A percentile compares a stretch with the other conserved stretches of the same genome.
phyloP scores from a whole-genome alignment of 495 filamentous ascomycete genomes.

The Penicillium macrosclerotiorum region DNA sequence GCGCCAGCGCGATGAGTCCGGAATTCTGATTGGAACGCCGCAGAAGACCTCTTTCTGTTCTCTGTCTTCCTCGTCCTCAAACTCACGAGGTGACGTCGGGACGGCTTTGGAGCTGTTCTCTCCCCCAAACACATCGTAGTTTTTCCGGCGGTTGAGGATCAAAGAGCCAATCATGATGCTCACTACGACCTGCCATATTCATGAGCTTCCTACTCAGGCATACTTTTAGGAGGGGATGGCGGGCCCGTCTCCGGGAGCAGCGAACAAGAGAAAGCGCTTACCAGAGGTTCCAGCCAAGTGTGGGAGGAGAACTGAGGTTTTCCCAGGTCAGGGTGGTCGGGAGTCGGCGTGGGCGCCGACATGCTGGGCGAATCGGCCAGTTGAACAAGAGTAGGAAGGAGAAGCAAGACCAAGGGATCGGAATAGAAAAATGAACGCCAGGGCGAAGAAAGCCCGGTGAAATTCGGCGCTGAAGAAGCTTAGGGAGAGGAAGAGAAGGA shows the following conservation, averaged over 20 bases:
- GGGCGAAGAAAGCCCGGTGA: no score
- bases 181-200: slow-evolving; percentile 49
- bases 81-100: no score
- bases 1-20: slow-evolving; percentile 57
- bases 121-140: slow-evolving; percentile 44
- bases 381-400: no score
- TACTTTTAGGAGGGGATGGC: no score
- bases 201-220: slow-evolving; percentile 1
- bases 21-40: slow-evolving; percentile 48
- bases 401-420: no score
- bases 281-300: slow-evolving; percentile 59
- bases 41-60: slow-evolving; percentile 36
- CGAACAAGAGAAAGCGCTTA: slow-evolving; percentile 26
- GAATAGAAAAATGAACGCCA: no score
- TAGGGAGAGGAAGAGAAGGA: no score
- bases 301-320: slow-evolving; percentile 34
- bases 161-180: slow-evolving; percentile 58
- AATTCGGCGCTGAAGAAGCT: no score
- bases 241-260: no score
- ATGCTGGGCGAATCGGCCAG: background rate
- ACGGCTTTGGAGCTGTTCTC: no score
- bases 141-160: slow-evolving; percentile 51
- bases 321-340: no score
- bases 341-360: slow-evolving; percentile 10
- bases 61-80: no score